Evolutionary conservation across 768 basidiomycete species (phyloP).

Genomic region (Lactarius evosmus): DNA sequence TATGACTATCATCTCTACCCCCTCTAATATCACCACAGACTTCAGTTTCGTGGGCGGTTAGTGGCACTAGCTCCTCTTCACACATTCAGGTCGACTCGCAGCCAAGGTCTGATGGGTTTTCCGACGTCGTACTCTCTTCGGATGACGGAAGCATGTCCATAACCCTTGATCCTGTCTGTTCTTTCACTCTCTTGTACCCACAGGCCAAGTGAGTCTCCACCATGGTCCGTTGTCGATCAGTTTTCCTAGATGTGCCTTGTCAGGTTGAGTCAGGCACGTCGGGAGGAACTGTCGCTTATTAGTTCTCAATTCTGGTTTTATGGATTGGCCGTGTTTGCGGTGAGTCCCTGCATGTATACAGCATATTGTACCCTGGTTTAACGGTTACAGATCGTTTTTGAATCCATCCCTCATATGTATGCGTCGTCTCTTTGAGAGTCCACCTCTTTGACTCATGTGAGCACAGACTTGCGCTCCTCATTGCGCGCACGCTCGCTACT

Average conservation of each 20-base stretch:
- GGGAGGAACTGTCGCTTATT: slow-evolving; percentile 25
- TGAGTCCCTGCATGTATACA: background rate
- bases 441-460: background rate
- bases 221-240: too few relatives aligned
- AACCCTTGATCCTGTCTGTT: slow-evolving; percentile 15
- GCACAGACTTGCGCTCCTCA: slow-evolving; percentile 46
- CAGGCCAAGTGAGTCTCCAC: slow-evolving; percentile 8
- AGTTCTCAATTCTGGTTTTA: slow-evolving; percentile 27
- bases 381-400: slow-evolving; percentile 38
- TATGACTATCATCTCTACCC: background rate
- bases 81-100: slow-evolving; percentile 3
- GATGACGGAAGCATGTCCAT: background rate
- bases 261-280: slow-evolving; percentile 18
- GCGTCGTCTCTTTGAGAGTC: slow-evolving; percentile 21
- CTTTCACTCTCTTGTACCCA: slow-evolving; percentile 21
- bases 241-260: background rate
- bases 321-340: slow-evolving; percentile 28
- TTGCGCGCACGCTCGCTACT: slow-evolving; percentile 45
- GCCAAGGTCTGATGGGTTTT: slow-evolving; percentile 3
- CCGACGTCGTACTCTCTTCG: slow-evolving; percentile 8
- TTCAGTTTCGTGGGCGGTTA: slow-evolving; percentile 1
- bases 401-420: slow-evolving; percentile 56
- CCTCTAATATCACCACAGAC: background rate
- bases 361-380: background rate
- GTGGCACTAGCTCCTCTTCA: background rate